Evolutionary conservation across 2,329 filamentous ascomycete genomes (phyloP), one percentile per base, ranked within the genome.

Genomic region (Fusarium secorum): DNA sequence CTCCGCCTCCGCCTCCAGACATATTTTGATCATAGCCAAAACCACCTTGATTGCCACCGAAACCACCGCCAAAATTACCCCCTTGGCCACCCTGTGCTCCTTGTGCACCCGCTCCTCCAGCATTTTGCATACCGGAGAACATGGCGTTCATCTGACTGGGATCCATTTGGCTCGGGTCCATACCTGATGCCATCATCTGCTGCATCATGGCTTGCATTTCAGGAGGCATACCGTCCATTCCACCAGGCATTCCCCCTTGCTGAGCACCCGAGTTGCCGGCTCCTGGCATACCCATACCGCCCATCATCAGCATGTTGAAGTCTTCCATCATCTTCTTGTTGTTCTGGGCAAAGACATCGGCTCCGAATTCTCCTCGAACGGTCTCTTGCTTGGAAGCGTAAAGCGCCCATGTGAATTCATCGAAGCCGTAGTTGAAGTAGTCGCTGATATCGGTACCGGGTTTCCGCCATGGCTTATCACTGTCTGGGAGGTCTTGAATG

Each of bases 341-440:
- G 71, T 87, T 89, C 58, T 85, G 83, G 24, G 88, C 86, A 56
- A 91, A 86, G 45, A 85, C 84, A 45, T 91, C 89, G 51, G 91
- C 89, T 62, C 88, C 89, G 73, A 94, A 93, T 74, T 95, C 93
- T 72, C 89, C 89, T 22, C 92, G 89, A 76, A 98, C 86, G 28
- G 85, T 86, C 72, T 96, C 90, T 80, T 98, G 96, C 78, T 97
- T 97, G 65, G 94, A 86, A 35, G 95, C 94, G 80, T 99, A 99
- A 58, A 95, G 88, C 10, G 95, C 93, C 96, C 96, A 99, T 2
- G 95, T 97, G 81, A 98, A 98, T 81, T 98, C 95, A 82, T 98
- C 95, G 78, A 98, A 98, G 64, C 95, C 95, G 81, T 98, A 98
- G 84, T 98, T 98, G 88, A 98, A 98, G 83, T 97, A 98, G 80